Conservation (phyloP, 2,329 filamentous ascomycete species). For the Botrytis elliptica region DNA sequence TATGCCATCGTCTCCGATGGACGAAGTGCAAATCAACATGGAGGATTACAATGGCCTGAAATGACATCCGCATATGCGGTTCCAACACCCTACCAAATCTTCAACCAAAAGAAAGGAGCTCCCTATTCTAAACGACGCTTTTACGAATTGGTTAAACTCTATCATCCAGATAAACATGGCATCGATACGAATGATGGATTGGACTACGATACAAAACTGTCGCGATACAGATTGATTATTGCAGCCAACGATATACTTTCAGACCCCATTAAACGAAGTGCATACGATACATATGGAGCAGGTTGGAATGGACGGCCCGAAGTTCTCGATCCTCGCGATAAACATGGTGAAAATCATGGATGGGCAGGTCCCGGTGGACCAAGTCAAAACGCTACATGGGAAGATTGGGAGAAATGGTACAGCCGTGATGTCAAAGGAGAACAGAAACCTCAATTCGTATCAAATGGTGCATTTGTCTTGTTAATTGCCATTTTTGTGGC, state of each 20-base stretch:
- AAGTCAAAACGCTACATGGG: conserved; percentile 86
- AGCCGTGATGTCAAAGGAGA: conserved; percentile 48
- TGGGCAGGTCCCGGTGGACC: conserved; percentile 44
- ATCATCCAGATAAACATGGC: conserved; percentile 76
- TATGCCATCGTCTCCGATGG: conserved; percentile 42
- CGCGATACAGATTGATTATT: conserved; percentile 86
- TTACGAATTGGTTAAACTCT: conserved; percentile 90
- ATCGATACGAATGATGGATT: conserved; percentile 46
- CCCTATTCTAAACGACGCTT: conserved; percentile 81
- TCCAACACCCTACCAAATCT: conserved; percentile 84
- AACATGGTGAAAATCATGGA: conserved; percentile 25
- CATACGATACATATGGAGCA: conserved; percentile 78
- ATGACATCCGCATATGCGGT: conserved; percentile 33
- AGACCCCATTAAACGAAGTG: conserved; percentile 71
- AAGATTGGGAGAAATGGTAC: conserved; percentile 90
- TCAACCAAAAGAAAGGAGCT: conserved; percentile 57
- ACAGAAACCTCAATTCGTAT: conserved; percentile 64
- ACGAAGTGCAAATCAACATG: conserved; percentile 41
- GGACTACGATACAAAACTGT: conserved; percentile 65
- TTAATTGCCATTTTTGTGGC: conserved; percentile 69
- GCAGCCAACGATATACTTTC: conserved; percentile 86
- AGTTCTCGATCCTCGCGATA: conserved; percentile 33
- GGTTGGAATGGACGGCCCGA: conserved; percentile 67
- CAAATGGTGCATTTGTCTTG: conserved; percentile 74
- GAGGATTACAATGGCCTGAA: conserved; percentile 37